Conservation (phyloP, 257 asterid species). For the Ajuga chamaepitys region DNA sequence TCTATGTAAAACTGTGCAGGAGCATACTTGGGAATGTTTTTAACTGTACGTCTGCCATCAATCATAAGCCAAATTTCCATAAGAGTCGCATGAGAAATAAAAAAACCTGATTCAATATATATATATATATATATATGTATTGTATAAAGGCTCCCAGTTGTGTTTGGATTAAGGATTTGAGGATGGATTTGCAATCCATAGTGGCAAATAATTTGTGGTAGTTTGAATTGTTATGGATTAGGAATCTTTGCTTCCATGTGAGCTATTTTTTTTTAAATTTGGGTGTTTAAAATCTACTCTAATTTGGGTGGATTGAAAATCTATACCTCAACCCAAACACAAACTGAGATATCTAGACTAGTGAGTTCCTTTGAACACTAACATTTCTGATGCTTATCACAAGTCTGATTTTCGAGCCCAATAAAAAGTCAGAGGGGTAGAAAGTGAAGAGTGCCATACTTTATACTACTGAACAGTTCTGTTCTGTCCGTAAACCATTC, state of each 20-base stretch:
- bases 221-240: too few relatives aligned
- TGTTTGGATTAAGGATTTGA: too few relatives aligned
- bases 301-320: too few relatives aligned
- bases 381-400: background rate
- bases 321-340: background rate
- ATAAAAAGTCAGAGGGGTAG: constrained; percentile 1
- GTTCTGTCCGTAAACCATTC: constrained; percentile 99
- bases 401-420: background rate
- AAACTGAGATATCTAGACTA: too few relatives aligned
- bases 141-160: too few relatives aligned
- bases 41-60: constrained; percentile 79
- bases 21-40: constrained; percentile 97
- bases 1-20: constrained; percentile 96
- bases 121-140: too few relatives aligned
- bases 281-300: too few relatives aligned
- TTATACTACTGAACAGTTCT: constrained; percentile 88
- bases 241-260: too few relatives aligned
- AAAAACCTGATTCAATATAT: constrained; percentile 6
- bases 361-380: too few relatives aligned
- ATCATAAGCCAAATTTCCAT: constrained; percentile 19
- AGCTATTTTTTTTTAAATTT: too few relatives aligned
- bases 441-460: constrained; percentile 24
- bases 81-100: constrained; percentile 5
- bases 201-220: too few relatives aligned
- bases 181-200: too few relatives aligned